A percentile compares a stretch with the other conserved stretches of the same genome.
Evolutionary conservation across 2,329 filamentous ascomycete species (phyloP).

Genomic region (Ophiocordyceps camponoti-saundersi): DNA sequence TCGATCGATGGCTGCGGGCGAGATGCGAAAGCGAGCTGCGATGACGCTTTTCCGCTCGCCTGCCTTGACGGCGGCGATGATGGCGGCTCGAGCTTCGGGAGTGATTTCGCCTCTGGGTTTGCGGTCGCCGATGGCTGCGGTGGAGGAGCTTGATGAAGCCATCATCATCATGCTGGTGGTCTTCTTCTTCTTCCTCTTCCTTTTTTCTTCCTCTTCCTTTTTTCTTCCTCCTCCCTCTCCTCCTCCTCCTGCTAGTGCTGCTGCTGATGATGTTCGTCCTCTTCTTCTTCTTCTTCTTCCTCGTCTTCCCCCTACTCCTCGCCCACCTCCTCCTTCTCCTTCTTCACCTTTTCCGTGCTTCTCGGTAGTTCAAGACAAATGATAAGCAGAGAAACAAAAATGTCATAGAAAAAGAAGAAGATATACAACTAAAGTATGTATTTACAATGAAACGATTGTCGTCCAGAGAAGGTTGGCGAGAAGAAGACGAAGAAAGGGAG

Average conservation of each 20-base stretch:
- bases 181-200: too few species aligned
- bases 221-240: too few species aligned
- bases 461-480: background rate
- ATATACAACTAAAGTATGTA: background rate
- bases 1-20: conserved; percentile 1
- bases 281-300: too few species aligned
- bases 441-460: background rate
- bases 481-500: background rate
- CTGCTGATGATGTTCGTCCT: too few species aligned
- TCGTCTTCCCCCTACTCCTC: too few species aligned
- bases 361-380: too few species aligned
- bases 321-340: too few species aligned
- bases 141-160: background rate
- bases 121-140: conserved; percentile 1
- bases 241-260: too few species aligned
- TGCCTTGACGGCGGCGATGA: conserved; percentile 1
- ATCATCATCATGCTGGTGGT: background rate
- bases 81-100: conserved; percentile 1
- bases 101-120: background rate
- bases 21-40: conserved; percentile 1
- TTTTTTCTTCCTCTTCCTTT: too few species aligned
- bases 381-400: too few species aligned
- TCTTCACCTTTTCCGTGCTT: too few species aligned
- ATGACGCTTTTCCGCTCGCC: conserved; percentile 1
- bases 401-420: background rate